Base-by-base conservation (phyloP, 352 stramenopile genomes). In the Phytophthora syringae region DNA sequence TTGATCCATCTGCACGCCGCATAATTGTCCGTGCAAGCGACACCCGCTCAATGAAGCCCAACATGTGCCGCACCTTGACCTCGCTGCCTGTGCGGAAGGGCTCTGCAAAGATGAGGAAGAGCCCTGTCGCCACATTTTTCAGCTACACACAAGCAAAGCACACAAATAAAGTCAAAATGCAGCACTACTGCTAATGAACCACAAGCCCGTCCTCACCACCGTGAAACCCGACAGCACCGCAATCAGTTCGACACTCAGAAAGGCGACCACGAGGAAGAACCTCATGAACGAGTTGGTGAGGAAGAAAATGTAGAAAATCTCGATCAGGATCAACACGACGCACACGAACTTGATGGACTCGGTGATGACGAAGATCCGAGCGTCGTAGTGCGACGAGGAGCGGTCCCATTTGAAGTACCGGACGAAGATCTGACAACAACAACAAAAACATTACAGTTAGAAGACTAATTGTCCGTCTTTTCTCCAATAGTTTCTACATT, bases 251-350 rank as follows among this genome's bases (percentile, higher is more conserved):
- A 95, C 59, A 37, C 72, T 70, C n/a, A 90, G 53, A 52, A 94
- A 84, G 1, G 88, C 68, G 20, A 89, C 77, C n/a, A 91, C 45
- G 4, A 95, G 66, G 44, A 94, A 60, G 27, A 89, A 86, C 15
- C 76, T 70, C 39, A 87, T 87, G 56, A 92, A 63, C 7, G 72
- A 51, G 55, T 81, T 88, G 48, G 74, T 80, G 11, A 79, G 71
- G 53, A 94, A 94, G 65, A 93, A 95, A 60, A 94, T 90, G 70
- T 84, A 92, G 57, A 94, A 95, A 22, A 92, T 75, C 63, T 95
- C 87, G 54, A 94, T 77, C 45, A 86, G 45, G 34, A 95, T 89
- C 43, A 93, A 53, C n/a, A 86, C 71, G 48, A 91, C 79, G 53
- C 81, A 86, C 22, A 86, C 42, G 37, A 92, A 90, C 72, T 92